Evolutionary conservation across 139 green algal genomes (phyloP), one percentile per base, ranked within the genome.

Genomic region (Micractinium conductrix): DNA sequence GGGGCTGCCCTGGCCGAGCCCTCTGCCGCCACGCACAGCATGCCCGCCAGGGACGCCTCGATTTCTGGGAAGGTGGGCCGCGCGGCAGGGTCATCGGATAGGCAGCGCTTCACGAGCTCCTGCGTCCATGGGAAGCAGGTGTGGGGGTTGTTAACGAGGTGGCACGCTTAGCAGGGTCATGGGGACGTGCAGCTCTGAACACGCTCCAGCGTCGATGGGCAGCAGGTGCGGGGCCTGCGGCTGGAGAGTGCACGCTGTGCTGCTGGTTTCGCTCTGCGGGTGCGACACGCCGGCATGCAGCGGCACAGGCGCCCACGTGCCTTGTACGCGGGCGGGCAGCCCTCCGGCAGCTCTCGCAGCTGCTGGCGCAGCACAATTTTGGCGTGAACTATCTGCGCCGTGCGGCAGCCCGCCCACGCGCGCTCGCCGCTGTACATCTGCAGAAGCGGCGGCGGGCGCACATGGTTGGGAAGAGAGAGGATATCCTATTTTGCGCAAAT

Each of bases 381-480:
- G 70, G 70, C 70, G 38, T 71, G 65, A 37, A 82, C n/a, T 38
- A 82, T 72, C 8, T 82, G 76, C 37, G 76, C 76, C 40, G 40
- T 4, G 53, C 37, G 53, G 2, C 30, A 37, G 58, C 48, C 80
- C 26, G 74, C 72, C 68, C 67, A 88, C 3, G 85, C 79, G 22
- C 42, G 62, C 63, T 50, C 21, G 28, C 62, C 26, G 2, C 79
- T 83, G 53, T 73, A n/a, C 60, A 88, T 58, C 68, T 74, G 68
- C 68, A 74, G 37, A 21, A 21, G 33, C 62, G 62, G 62, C 4
- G 26, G 17, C 21, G 17, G 17, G 8, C 17, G 14, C 55, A 65
- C 14, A 65, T 65, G 55, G 17, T n/a, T 16, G 12, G 17, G 12
- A 28, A 30, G 55, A 5, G 16, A 28, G 17, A 65, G 55, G 55